Evolutionary conservation across 345 rosid species (phyloP).

Genomic region (Trapa bicornis): DNA sequence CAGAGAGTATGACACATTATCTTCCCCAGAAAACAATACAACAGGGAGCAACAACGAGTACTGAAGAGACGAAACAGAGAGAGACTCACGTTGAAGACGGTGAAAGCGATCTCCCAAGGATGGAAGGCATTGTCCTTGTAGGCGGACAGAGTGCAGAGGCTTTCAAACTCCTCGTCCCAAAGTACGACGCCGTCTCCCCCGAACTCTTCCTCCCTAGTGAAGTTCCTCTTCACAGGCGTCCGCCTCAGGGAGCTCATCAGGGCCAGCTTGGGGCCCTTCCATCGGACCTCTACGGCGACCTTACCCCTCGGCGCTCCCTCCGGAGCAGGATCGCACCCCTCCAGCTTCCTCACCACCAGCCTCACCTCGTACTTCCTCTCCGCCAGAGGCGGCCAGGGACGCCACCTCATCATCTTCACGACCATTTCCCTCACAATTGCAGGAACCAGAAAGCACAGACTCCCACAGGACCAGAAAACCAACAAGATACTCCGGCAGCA

Average conservation of each 20-base stretch:
- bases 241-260: slow-evolving; percentile 52
- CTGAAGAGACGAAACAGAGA: background rate
- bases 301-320: slow-evolving; percentile 12
- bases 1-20: background rate
- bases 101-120: slow-evolving; percentile 92
- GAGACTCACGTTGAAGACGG: slow-evolving; percentile 55
- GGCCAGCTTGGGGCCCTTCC: slow-evolving; percentile 91
- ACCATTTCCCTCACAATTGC: slow-evolving; percentile 36
- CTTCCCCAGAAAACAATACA: background rate
- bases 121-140: slow-evolving; percentile 63
- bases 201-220: slow-evolving; percentile 48
- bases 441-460: background rate
- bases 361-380: slow-evolving; percentile 70
- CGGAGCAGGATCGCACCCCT: slow-evolving; percentile 69
- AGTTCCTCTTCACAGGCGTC: slow-evolving; percentile 60
- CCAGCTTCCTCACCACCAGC: slow-evolving; percentile 47
- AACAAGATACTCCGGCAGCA: background rate
- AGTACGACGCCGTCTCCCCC: slow-evolving; percentile 36
- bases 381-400: slow-evolving; percentile 74
- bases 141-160: slow-evolving; percentile 52
- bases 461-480: no score
- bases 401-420: slow-evolving; percentile 98
- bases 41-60: background rate
- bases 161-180: slow-evolving; percentile 86
- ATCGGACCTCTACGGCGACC: slow-evolving; percentile 71